A percentile compares a stretch with the other conserved stretches of the same genome.
Conservation (phyloP, 2,329 filamentous ascomycete species). For the Ophiocordyceps australis region DNA sequence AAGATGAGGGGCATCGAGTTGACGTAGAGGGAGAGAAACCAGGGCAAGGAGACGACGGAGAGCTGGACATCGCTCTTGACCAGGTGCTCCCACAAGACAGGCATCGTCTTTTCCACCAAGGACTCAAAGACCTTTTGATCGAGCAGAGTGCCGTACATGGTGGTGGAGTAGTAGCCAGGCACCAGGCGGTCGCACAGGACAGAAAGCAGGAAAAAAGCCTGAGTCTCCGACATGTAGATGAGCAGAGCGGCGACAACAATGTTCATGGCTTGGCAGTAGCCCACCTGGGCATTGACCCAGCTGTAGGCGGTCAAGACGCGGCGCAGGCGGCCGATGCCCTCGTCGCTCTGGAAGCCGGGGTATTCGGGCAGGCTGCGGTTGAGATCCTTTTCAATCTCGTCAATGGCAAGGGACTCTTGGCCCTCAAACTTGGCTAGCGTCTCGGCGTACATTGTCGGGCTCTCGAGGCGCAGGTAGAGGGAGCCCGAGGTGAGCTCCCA, state of each 20-base stretch:
- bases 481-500: conserved; percentile 94
- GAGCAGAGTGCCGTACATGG: conserved; percentile 95
- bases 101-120: conserved; percentile 97
- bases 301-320: conserved; percentile 92
- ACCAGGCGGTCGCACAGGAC: conserved; percentile 82
- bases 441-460: conserved; percentile 66
- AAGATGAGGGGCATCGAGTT: conserved; percentile 99
- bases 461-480: conserved; percentile 72
- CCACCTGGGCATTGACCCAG: conserved; percentile 89
- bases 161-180: conserved; percentile 94
- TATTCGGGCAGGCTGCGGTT: conserved; percentile 96
- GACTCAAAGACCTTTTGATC: conserved; percentile 97
- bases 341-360: conserved; percentile 89
- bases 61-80: conserved; percentile 92
- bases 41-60: conserved; percentile 89
- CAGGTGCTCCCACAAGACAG: conserved; percentile 94
- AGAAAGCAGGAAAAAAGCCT: conserved; percentile 89
- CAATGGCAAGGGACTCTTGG: conserved; percentile 81
- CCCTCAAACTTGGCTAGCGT: conserved; percentile 73
- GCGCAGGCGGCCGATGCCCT: conserved; percentile 78
- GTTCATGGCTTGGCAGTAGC: conserved; percentile 99
- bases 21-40: conserved; percentile 96
- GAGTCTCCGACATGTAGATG: conserved; percentile 94
- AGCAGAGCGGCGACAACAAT: conserved; percentile 95
- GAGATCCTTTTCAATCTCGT: conserved; percentile 97